These are phyloP conservation scores for Dactylellina leptospora DNA, from an alignment of 2,329 filamentous ascomycete genomes.

Conservation along the genomic window DNA sequence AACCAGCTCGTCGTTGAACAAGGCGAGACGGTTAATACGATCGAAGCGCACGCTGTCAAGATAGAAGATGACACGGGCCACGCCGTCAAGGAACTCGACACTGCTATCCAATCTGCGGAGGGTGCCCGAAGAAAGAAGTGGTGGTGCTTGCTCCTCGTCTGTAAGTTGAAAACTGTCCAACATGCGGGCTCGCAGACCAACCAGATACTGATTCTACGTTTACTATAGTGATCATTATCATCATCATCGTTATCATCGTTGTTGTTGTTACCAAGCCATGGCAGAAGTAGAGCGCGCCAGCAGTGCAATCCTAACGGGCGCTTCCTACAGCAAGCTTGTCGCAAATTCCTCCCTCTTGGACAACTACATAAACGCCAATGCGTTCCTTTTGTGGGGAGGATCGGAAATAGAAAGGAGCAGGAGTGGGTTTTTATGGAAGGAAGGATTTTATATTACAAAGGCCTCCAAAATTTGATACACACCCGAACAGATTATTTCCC, in stretches of 20 bases:
- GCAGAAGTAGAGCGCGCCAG: slow-evolving; percentile 48
- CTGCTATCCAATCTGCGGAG: slow-evolving; percentile 73
- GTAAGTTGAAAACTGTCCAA: slow-evolving; percentile 49
- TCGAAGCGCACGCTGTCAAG: slow-evolving; percentile 87
- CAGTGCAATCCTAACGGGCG: slow-evolving; percentile 12
- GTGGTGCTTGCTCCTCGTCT: slow-evolving; percentile 59
- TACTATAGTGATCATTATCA: slow-evolving; percentile 54
- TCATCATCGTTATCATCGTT: slow-evolving; percentile 53
- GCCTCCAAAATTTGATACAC: slow-evolving; percentile 13
- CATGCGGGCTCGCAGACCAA: no score
- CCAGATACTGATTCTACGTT: slow-evolving; percentile 7
- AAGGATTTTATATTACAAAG: slow-evolving; percentile 11
- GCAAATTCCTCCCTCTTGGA: slow-evolving; percentile 1
- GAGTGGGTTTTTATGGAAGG: slow-evolving; percentile 19
- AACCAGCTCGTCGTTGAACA: slow-evolving; percentile 86
- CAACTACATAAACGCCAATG: no score
- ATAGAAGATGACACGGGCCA: slow-evolving; percentile 84
- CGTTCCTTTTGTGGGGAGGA: not conserved
- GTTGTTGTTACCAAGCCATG: slow-evolving; percentile 53
- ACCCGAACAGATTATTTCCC: no score
- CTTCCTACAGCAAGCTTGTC: not conserved
- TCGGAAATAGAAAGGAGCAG: slow-evolving; percentile 3
- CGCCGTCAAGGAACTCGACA: slow-evolving; percentile 74
- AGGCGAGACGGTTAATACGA: slow-evolving; percentile 78
- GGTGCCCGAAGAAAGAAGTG: slow-evolving; percentile 80